Evolutionary conservation across 805 yeast genomes (phyloP).

Genomic region (Saturnispora hagleri): DNA sequence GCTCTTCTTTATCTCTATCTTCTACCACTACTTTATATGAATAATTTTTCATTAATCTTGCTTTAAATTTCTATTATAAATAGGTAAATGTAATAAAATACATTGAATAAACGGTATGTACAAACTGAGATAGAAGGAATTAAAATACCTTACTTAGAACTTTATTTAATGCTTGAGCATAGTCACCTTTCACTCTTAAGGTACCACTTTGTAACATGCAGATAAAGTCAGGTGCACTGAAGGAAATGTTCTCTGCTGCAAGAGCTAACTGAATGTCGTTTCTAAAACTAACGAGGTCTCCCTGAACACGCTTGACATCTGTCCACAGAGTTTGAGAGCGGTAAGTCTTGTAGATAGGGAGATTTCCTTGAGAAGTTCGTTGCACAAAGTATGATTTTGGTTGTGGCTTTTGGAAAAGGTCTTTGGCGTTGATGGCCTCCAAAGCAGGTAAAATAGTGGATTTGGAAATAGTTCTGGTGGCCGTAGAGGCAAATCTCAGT

Average conservation of each 20-base stretch:
- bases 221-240: slow-evolving; percentile 27
- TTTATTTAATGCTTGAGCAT: slow-evolving; percentile 28
- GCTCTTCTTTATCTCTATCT: too few species aligned
- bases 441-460: slow-evolving; percentile 19
- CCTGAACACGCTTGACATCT: slow-evolving; percentile 61
- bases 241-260: slow-evolving; percentile 21
- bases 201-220: slow-evolving; percentile 43
- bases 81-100: background rate
- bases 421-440: slow-evolving; percentile 16
- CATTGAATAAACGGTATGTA: background rate
- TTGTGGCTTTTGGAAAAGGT: slow-evolving; percentile 28
- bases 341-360: slow-evolving; percentile 73
- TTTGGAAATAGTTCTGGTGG: slow-evolving; percentile 12
- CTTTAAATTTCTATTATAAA: background rate
- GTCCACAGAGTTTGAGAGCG: slow-evolving; percentile 59
- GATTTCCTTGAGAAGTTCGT: slow-evolving; percentile 53
- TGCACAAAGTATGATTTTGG: slow-evolving; percentile 32
- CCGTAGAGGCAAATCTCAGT: slow-evolving; percentile 4
- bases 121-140: background rate
- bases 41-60: background rate
- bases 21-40: too few species aligned
- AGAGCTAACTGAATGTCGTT: slow-evolving; percentile 49
- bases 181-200: slow-evolving; percentile 45
- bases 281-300: slow-evolving; percentile 57
- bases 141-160: slow-evolving; percentile 26